Conservation (phyloP, 2,329 filamentous ascomycete species). For the Cadophora sp. region DNA sequence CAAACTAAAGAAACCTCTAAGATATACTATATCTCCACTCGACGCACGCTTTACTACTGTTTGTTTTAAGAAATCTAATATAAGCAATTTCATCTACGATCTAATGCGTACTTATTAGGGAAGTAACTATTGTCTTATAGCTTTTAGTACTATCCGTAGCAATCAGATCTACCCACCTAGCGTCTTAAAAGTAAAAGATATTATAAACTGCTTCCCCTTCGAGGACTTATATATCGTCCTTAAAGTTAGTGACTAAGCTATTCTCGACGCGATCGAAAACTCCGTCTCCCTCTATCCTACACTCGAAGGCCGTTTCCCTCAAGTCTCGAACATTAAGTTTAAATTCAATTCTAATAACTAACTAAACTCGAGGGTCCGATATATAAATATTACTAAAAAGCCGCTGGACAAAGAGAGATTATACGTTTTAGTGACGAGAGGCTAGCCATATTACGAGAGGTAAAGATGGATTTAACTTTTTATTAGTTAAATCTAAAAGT, state of each 20-base stretch:
- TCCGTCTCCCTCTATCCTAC: conserved; percentile 27
- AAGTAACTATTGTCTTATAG: conserved; percentile 26
- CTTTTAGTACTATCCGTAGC: conserved; percentile 25
- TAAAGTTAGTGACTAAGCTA: conserved; percentile 25
- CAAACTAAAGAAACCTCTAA: conserved; percentile 24
- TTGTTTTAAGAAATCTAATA: conserved; percentile 28
- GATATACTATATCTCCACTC: conserved; percentile 24
- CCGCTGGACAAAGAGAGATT: conserved; percentile 20
- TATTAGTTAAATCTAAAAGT: conserved; percentile 21
- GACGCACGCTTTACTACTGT: conserved; percentile 28
- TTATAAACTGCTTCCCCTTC: conserved; percentile 29
- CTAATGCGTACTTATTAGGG: conserved; percentile 27
- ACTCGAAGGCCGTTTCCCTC: conserved; percentile 26
- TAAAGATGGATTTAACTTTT: conserved; percentile 25
- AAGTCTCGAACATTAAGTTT: conserved; percentile 29
- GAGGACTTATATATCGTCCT: conserved; percentile 26
- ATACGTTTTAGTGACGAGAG: conserved; percentile 24
- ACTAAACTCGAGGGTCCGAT: conserved; percentile 17
- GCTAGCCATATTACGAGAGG: conserved; percentile 27
- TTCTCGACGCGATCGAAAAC: conserved; percentile 24
- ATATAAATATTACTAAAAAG: conserved; percentile 20
- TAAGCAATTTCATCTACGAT: conserved; percentile 29
- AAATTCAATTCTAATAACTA: conserved; percentile 22
- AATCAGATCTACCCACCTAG: conserved; percentile 28
- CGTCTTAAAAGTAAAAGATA: conserved; percentile 21